Evolutionary conservation across 139 green algal genomes (phyloP).

Genomic region (Tetradesmus lagerheimii): DNA sequence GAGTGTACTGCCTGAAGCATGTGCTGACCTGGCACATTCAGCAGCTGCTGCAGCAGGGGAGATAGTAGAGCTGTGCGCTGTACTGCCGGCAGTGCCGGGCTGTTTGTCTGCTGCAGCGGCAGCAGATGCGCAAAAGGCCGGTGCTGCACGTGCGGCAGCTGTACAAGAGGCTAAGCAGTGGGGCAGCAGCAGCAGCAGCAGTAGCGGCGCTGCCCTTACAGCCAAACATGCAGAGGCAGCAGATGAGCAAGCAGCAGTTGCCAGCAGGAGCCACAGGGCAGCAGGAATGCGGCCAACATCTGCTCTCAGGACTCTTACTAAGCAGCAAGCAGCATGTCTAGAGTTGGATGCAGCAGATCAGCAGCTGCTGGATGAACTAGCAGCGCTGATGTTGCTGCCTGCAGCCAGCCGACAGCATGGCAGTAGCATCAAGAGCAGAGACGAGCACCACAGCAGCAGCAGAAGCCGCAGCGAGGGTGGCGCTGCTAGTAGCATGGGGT

Average conservation of each 20-base stretch:
- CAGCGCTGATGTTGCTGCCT: not conserved
- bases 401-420: not conserved
- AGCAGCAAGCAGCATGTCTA: not conserved
- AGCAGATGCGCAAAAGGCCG: not conserved
- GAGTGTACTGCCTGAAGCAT: not conserved
- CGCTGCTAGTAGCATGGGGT: too few species aligned
- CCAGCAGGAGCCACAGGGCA: not conserved
- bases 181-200: not conserved
- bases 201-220: not conserved
- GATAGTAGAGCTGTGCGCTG: not conserved
- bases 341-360: not conserved
- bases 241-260: not conserved
- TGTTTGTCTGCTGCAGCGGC: not conserved
- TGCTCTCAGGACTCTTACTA: too few species aligned
- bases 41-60: slow-evolving; percentile 10
- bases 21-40: not conserved
- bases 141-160: not conserved
- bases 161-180: not conserved
- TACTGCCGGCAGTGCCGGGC: slow-evolving; percentile 3
- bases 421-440: not conserved
- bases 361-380: not conserved
- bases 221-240: not conserved
- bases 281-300: not conserved
- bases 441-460: not conserved
- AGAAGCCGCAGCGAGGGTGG: not conserved